A percentile compares a stretch with the other conserved stretches of the same genome.
phyloP scores from a whole-genome alignment of 345 rosid genomes.

The Brassica nigra region DNA sequence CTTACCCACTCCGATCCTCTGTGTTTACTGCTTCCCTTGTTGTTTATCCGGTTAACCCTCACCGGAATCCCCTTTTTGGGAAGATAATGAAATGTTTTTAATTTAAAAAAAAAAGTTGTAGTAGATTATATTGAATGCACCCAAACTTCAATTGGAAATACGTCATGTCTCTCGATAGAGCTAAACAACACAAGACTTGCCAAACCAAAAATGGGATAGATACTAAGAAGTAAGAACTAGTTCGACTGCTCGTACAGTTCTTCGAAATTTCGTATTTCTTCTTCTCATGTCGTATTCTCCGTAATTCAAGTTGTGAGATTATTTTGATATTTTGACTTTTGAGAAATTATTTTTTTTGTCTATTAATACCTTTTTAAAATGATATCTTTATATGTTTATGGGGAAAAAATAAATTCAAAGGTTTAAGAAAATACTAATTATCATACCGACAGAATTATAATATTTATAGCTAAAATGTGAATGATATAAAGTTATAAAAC shows the following conservation, averaged over 20 bases:
- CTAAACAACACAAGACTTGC: conserved; percentile 30
- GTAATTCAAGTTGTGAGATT: not conserved
- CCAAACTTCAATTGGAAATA: not conserved
- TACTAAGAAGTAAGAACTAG: conserved; percentile 16
- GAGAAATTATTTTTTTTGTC: not conserved
- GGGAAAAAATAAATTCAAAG: not conserved
- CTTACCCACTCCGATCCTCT: too few relatives aligned
- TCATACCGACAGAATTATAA: not conserved
- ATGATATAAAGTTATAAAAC: not conserved
- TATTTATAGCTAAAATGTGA: not conserved
- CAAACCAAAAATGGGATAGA: not conserved
- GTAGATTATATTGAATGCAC: not conserved
- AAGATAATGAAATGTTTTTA: too few relatives aligned
- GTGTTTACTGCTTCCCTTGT: too few relatives aligned
- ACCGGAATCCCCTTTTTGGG: too few relatives aligned
- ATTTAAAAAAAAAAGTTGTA: not conserved
- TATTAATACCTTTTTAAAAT: not conserved
- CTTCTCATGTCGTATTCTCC: conserved; percentile 21
- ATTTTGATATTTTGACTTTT: not conserved
- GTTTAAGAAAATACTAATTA: not conserved
- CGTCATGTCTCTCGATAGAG: conserved; percentile 9
- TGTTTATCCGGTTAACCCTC: too few relatives aligned
- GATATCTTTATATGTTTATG: not conserved
- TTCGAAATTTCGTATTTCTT: conserved; percentile 24
- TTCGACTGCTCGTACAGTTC: not conserved